Evolutionary conservation across 2,329 filamentous ascomycete species (phyloP).

Genomic region (Aspergillus fructus): DNA sequence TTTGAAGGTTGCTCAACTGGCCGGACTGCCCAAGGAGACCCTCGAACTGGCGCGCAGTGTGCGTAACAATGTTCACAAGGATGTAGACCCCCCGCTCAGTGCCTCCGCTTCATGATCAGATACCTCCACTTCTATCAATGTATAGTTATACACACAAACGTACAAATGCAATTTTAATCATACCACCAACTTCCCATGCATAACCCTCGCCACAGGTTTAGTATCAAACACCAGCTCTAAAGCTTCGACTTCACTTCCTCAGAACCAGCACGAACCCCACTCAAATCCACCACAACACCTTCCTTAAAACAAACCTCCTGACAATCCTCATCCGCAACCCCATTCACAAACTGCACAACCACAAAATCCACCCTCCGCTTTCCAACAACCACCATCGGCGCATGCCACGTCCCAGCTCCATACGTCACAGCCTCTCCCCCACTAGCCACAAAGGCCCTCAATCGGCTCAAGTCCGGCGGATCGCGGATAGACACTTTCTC

Average conservation of each 20-base stretch:
- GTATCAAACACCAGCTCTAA: not conserved
- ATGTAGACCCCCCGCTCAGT: not conserved
- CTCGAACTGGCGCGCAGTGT: conserved; percentile 66
- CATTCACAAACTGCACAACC: conserved; percentile 86
- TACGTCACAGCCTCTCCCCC: conserved; percentile 87
- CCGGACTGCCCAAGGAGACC: conserved; percentile 73
- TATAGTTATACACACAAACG: not conserved
- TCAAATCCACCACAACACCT: conserved; percentile 37
- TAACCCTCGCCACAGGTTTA: not conserved
- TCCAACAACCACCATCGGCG: conserved; percentile 89
- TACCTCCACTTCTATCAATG: not conserved
- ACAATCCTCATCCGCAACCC: conserved; percentile 78
- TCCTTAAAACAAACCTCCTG: conserved; percentile 66
- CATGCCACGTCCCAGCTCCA: conserved; percentile 89
- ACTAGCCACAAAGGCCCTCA: conserved; percentile 76
- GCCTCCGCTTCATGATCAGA: not conserved
- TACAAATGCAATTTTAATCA: not conserved
- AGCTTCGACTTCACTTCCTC: not conserved
- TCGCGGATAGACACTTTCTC: conserved; percentile 38
- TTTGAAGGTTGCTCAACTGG: conserved; percentile 86
- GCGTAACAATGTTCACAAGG: conserved; percentile 39
- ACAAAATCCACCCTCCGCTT: conserved; percentile 73
- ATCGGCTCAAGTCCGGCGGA: conserved; percentile 67
- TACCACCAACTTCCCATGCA: not conserved
- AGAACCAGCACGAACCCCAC: not conserved